Conservation (phyloP, 129 eudicot species). For the Flaveria linearis region DNA sequence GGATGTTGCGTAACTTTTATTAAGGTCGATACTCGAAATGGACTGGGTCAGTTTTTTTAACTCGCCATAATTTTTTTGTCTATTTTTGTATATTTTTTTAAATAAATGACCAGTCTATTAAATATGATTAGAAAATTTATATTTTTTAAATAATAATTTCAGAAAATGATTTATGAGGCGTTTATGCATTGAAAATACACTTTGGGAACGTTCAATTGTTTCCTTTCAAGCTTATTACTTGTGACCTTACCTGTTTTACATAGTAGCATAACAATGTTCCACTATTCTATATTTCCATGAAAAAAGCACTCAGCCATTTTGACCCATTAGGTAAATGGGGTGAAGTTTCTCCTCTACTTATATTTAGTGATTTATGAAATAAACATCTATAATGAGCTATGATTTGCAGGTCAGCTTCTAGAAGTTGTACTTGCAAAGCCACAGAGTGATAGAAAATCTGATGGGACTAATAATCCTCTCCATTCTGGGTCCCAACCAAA, state of each 20-base stretch:
- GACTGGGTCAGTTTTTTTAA: too few relatives aligned
- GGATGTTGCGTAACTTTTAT: neutral
- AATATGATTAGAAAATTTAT: neutral
- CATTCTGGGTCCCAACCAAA: conserved; percentile 56
- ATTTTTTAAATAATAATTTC: neutral
- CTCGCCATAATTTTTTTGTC: neutral
- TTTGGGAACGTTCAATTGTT: neutral
- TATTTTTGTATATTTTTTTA: neutral
- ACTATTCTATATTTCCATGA: too few relatives aligned
- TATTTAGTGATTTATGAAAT: neutral
- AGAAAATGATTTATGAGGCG: neutral
- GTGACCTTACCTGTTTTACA: neutral
- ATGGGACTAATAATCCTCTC: conserved; percentile 50
- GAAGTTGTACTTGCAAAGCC: conserved; percentile 97
- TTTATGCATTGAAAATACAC: neutral
- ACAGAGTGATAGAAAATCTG: conserved; percentile 73
- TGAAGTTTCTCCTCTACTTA: neutral
- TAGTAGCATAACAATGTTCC: neutral
- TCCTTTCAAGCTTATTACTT: neutral
- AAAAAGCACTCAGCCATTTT: neutral
- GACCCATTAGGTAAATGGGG: neutral
- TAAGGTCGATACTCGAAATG: neutral
- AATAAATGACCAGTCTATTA: neutral
- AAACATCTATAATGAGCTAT: neutral
- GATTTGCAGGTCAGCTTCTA: conserved; percentile 71